Percentiles rank a stretch among this genome's conserved stretches.
Conservation (phyloP, 1,284 basidiomycete species). For the Leccinum pallidistipes region DNA sequence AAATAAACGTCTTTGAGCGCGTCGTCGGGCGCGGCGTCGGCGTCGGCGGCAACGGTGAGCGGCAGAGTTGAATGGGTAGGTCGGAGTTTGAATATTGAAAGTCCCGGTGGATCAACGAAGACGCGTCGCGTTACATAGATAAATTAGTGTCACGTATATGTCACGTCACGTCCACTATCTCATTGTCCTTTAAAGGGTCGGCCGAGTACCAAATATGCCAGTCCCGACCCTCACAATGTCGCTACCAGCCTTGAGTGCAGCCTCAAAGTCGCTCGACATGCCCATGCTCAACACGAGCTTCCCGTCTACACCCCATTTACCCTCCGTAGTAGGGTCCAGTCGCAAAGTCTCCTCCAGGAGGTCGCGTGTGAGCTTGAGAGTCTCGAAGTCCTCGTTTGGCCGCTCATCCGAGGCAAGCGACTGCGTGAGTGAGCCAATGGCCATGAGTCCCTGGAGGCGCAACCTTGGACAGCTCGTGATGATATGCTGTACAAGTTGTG, state of each 20-base stretch:
- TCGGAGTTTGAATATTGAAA: constrained; percentile 32
- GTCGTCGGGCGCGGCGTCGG: constrained; percentile 30
- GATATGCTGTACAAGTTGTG: constrained; percentile 72
- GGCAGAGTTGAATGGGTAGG: constrained; percentile 24
- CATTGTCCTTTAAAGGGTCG: constrained; percentile 44
- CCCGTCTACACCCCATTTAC: constrained; percentile 55
- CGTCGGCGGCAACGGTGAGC: constrained; percentile 28
- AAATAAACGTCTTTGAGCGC: constrained; percentile 6
- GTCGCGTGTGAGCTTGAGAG: constrained; percentile 64
- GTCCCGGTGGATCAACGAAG: constrained; percentile 35
- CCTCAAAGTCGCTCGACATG: constrained; percentile 95
- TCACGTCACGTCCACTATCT: constrained; percentile 17
- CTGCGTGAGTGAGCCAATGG: constrained; percentile 84
- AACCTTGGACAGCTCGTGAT: constrained; percentile 73
- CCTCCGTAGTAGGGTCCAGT: constrained; percentile 32
- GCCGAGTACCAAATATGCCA: constrained; percentile 82
- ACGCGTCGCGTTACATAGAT: constrained; percentile 30
- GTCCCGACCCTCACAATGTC: constrained; percentile 92
- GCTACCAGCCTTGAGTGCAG: constrained; percentile 82
- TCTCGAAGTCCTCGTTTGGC: constrained; percentile 84
- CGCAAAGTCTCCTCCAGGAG: constrained; percentile 50
- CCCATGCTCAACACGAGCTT: constrained; percentile 91
- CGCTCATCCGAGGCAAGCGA: constrained; percentile 58
- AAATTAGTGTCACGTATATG: constrained; percentile 32
- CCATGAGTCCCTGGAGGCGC: constrained; percentile 89